Evolutionary conservation across 257 asterid species (phyloP), one percentile per base, ranked within the genome.

Genomic region (Nyctanthes arbortristis): DNA sequence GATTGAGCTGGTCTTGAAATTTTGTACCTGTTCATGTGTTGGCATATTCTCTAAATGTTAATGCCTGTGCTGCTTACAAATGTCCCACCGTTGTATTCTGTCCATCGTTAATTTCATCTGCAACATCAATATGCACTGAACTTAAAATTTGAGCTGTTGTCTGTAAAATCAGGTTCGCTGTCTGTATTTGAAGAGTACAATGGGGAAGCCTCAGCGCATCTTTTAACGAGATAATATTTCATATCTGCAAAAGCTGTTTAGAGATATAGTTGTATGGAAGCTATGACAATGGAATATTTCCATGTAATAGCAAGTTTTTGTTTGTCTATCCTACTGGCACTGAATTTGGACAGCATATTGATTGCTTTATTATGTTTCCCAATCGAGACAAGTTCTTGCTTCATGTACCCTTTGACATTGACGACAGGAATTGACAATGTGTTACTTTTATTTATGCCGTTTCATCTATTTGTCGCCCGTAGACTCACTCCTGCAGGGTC

Each of bases 161-260:
- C 61, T 36, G 65, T 1, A 59, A 71, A 63, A 67, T 22, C 83
- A 82, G 85, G 87, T 82, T 54, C 74, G 87, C 75, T 82, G 87
- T 73, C 66, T 83, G 79, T 79, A 77, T 81, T 61, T 83, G 83
- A 83, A 83, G 83, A 83, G 81, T 61, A 83, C 88, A 24, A 83
- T 83, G 87, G 87, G 87, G 11, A 79, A 79, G 77, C 78, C 84
- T 2, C 84, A 79, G 43, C 84, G 87, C 68, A 70, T 82, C 75
- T 82, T 82, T 65, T 82, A 33, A 77, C 68, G 40, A 33, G 63
- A 52, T 52, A 4, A 27, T 55, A 31, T 9, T 61, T 16, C 20
- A 22, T 1, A 57, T 57, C 67, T 62, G 55, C 37, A 34, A 11
- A 40, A 54, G 20, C 20, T 18, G 5, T 39, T 69, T 69, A n/a